These are phyloP conservation scores for Panicum miliaceum DNA, from an alignment of 176 grass and related monocot genomes.

Conservation along the genomic window DNA sequence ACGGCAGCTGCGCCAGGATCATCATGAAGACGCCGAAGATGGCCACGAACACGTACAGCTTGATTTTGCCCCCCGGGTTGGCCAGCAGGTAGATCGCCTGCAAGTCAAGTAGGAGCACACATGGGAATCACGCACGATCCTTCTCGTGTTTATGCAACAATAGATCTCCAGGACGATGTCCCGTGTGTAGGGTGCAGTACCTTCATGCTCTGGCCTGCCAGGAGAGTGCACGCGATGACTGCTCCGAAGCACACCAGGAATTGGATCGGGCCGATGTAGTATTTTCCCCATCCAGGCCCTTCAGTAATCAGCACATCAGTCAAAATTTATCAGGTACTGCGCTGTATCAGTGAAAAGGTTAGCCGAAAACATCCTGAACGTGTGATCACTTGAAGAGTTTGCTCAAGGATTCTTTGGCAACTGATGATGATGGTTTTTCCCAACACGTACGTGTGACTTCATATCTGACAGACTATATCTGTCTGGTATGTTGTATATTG, in stretches of 20 bases:
- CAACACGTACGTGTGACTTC: neutral
- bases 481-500: neutral
- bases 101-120: neutral
- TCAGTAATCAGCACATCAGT: neutral
- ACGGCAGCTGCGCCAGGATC: constrained; percentile 73
- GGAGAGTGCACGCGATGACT: constrained; percentile 65
- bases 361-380: neutral
- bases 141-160: neutral
- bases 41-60: constrained; percentile 81
- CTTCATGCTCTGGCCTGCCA: constrained; percentile 91
- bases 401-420: neutral
- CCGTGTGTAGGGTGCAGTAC: constrained; percentile 20
- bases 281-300: constrained; percentile 78
- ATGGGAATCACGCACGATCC: neutral
- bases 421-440: neutral
- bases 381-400: neutral
- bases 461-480: neutral
- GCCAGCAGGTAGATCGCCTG: constrained; percentile 84
- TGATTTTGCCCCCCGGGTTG: constrained; percentile 64
- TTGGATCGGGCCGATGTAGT: constrained; percentile 83
- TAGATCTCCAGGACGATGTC: neutral
- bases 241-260: constrained; percentile 87
- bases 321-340: neutral
- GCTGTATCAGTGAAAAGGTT: neutral
- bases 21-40: constrained; percentile 79